phyloP scores from a whole-genome alignment of 1,139 yeast genomes.

The Trichomonascaceae sp. region DNA sequence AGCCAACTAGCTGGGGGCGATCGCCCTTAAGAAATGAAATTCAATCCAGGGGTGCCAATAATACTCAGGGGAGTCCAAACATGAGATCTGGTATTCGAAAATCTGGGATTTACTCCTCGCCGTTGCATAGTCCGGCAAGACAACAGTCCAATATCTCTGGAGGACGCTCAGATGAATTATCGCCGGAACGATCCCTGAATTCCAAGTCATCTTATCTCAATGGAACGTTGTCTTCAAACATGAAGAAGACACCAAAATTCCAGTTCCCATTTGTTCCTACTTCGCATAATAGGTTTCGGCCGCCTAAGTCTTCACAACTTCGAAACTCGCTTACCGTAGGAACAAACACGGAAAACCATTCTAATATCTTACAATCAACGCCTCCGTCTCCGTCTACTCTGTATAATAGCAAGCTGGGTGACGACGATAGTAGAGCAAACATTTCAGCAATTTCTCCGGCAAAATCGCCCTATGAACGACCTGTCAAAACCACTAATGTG shows the following conservation, averaged over 20 bases:
- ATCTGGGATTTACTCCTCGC: not conserved
- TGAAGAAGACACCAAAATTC: slow-evolving; percentile 6
- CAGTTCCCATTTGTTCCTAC: not conserved
- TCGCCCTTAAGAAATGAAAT: not conserved
- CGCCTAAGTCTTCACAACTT: slow-evolving; percentile 24
- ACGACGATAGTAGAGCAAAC: not conserved
- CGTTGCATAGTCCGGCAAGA: not conserved
- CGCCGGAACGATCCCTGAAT: not conserved
- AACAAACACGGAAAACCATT: slow-evolving; percentile 12
- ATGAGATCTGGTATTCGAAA: not conserved
- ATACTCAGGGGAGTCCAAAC: not conserved
- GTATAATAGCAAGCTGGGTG: slow-evolving; percentile 2
- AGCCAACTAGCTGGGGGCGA: not conserved
- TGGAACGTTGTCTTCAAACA: slow-evolving; percentile 5
- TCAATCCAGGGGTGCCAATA: not conserved
- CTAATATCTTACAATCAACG: not conserved
- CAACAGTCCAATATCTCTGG: not conserved
- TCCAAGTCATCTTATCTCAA: not conserved
- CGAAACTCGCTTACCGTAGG: slow-evolving; percentile 22
- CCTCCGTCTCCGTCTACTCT: not conserved
- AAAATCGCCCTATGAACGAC: slow-evolving; percentile 13
- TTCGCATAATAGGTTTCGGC: slow-evolving; percentile 18
- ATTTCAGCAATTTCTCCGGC: slow-evolving; percentile 14
- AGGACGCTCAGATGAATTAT: not conserved
- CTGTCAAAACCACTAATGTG: not conserved